phyloP scores from a whole-genome alignment of 2,329 filamentous ascomycete species.

The Fusarium lyarnte region DNA sequence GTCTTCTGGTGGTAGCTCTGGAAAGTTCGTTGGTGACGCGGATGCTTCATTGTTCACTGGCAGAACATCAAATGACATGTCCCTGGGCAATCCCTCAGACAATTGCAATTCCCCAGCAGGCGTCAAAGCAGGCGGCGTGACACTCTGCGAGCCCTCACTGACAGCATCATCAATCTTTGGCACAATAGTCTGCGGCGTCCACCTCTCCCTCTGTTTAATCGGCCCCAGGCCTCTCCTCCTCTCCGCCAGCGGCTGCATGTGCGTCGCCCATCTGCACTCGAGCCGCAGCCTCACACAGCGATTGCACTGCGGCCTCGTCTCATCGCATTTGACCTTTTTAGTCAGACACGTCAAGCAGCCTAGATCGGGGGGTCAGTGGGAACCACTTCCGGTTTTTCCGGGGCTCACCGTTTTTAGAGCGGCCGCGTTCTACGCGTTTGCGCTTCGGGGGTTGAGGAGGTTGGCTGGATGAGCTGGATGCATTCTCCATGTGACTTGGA shows the following conservation, averaged over 20 bases:
- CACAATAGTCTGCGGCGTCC: neutral
- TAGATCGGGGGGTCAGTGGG: neutral
- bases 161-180: neutral
- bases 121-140: neutral
- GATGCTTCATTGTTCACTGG: neutral
- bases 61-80: neutral
- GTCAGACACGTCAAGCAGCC: slow-evolving; percentile 6
- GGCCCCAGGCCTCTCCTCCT: slow-evolving; percentile 1
- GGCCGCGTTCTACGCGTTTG: slow-evolving; percentile 16
- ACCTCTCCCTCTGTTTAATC: neutral
- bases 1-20: neutral
- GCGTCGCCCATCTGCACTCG: neutral
- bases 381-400: neutral
- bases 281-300: neutral
- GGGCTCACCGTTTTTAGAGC: slow-evolving; percentile 12
- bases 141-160: neutral
- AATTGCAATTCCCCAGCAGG: neutral
- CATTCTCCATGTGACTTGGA: neutral
- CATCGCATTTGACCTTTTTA: slow-evolving; percentile 16
- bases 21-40: neutral
- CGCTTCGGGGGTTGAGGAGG: neutral
- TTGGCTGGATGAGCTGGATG: neutral
- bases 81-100: rapidly evolving
- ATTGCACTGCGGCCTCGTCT: neutral
- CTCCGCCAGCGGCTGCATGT: neutral